These are phyloP conservation scores for Beauveria varroae DNA, from an alignment of 2,329 filamentous ascomycete species.

Conservation along the genomic window DNA sequence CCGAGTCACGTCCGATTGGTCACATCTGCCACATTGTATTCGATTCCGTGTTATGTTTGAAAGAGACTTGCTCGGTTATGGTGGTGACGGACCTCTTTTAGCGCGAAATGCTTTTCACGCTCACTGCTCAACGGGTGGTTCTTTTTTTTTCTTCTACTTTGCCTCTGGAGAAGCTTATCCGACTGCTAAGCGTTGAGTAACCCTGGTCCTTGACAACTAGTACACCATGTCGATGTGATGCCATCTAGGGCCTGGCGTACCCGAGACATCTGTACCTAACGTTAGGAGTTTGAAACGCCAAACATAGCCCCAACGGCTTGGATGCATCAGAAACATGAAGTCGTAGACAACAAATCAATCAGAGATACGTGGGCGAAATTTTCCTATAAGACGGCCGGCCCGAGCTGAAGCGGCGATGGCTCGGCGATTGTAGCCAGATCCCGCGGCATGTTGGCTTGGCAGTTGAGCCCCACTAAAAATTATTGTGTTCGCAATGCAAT, in stretches of 20 bases:
- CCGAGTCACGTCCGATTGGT: neutral
- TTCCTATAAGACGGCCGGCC: neutral
- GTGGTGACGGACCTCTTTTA: neutral
- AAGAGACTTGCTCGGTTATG: neutral
- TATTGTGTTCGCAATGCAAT: neutral
- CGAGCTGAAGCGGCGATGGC: neutral
- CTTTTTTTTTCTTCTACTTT: neutral
- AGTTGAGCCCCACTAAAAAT: constrained; percentile 1
- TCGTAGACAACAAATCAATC: too few relatives aligned
- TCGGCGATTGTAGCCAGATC: constrained; percentile 4
- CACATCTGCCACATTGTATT: neutral
- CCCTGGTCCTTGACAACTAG: too few relatives aligned
- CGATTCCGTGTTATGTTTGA: neutral
- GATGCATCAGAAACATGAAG: too few relatives aligned
- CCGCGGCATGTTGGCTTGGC: neutral
- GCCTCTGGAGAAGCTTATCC: neutral
- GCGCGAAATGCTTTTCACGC: neutral
- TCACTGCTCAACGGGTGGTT: neutral
- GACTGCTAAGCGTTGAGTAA: neutral
- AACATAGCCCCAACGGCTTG: too few relatives aligned
- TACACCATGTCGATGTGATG: too few relatives aligned
- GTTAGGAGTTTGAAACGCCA: too few relatives aligned
- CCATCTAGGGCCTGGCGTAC: too few relatives aligned
- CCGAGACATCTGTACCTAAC: too few relatives aligned
- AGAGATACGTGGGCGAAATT: neutral